Evolutionary conservation across 306 rosid species (phyloP), one percentile per base, ranked within the genome.

Genomic region (Dalbergia cultrata): DNA sequence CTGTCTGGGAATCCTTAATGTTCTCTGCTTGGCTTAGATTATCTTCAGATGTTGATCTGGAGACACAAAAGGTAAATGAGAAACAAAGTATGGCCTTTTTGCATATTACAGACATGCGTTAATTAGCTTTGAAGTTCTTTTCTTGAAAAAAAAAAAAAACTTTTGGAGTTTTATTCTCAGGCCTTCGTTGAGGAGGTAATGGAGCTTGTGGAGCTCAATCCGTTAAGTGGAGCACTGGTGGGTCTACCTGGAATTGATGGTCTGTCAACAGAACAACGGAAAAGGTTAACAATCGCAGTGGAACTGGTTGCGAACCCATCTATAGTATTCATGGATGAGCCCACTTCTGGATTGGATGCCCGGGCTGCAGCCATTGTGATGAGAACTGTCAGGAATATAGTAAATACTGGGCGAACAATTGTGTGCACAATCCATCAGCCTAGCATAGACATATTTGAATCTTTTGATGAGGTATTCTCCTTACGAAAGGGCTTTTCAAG

Each of bases 361-460:
- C 85, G 98, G 61, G 88, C 97, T 72, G 98, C 98, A 58, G 98
- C 98, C 83, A 95, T 95, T 86, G 98, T 95, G 75, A 95, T 95
- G 98, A 93, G 98, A 83, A 95, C 98, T 44, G 98, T 95, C 78
- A 95, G 98, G 84, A 95, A 95, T 74, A 92, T 95, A 67, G 98
- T 95, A 65, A 92, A 95, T 76, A 95, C 98, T 4, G 98, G 98
- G 78, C 90, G 98, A 78, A 95, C 98, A 41, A 95, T 95, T 67
- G 98, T 95, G 39, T 95, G 98, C 93, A 95, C 98, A 26, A 95
- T 95, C 77, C 98, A 95, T 88, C 98, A 95, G 77, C 98, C 98
- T 31, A 95, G 98, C 93, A 92, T 92, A 74, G 98, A 95, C 87
- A 95, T 95, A 80, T 95, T 95, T 83, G 98, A 95, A 92, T 95